These are phyloP conservation scores for Hydrangea macrophylla DNA, from an alignment of 148 eudicot species.

Conservation along the genomic window DNA sequence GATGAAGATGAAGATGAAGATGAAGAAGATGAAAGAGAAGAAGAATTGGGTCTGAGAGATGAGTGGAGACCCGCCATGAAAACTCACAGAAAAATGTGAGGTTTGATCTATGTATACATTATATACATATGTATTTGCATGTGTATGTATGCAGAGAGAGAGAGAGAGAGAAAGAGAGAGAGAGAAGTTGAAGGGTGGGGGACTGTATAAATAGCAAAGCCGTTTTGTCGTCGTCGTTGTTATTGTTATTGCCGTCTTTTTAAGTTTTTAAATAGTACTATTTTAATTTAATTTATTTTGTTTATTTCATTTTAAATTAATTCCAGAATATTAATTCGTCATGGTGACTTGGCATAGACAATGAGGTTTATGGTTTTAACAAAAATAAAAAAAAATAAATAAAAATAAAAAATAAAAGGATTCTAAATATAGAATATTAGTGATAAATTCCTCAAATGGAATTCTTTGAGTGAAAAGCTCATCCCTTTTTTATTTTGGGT, in stretches of 20 bases:
- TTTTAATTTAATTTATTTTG: neutral
- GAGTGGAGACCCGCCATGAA: constrained; percentile 56
- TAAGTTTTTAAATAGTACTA: neutral
- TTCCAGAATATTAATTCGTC: too few relatives aligned
- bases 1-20: constrained; percentile 26
- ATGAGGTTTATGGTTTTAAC: too few relatives aligned
- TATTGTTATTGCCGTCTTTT: constrained; percentile 17
- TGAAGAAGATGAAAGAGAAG: constrained; percentile 24
- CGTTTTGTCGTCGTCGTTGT: constrained; percentile 28
- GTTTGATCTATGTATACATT: neutral
- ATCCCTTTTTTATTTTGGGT: too few relatives aligned
- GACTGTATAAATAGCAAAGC: neutral
- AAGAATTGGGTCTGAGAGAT: constrained; percentile 40
- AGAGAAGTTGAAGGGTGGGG: constrained; percentile 11
- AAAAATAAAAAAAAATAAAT: too few relatives aligned
- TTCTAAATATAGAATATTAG: too few relatives aligned
- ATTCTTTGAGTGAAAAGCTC: too few relatives aligned
- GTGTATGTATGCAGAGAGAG: neutral
- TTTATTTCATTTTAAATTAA: too few relatives aligned
- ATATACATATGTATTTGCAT: neutral
- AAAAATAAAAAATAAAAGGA: too few relatives aligned
- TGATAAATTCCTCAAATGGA: too few relatives aligned
- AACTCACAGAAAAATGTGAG: constrained; percentile 9
- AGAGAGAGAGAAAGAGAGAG: constrained; percentile 8
- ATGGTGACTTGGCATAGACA: too few relatives aligned